Percentiles rank a stretch among this genome's conserved stretches.
Evolutionary conservation across 2,329 filamentous ascomycete genomes (phyloP).

Genomic region (Aspergillus puulaauensis): DNA sequence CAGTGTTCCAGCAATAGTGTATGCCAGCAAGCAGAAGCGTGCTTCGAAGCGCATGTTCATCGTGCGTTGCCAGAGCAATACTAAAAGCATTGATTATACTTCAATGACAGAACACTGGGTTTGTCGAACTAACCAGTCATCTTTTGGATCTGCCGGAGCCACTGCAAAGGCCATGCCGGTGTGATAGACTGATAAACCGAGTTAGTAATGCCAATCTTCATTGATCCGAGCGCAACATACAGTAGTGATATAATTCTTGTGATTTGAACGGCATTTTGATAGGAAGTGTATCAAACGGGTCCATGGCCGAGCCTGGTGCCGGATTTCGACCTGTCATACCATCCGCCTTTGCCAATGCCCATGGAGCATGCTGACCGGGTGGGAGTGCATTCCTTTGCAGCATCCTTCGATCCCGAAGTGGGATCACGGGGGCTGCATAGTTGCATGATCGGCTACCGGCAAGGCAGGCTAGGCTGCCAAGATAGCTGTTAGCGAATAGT

Average conservation of each 20-base stretch:
- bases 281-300: slow-evolving; percentile 1
- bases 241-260: slow-evolving; percentile 4
- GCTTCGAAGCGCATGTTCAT: slow-evolving; percentile 1
- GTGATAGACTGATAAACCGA: neutral
- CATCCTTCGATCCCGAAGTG: neutral
- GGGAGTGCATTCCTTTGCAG: neutral
- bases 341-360: neutral
- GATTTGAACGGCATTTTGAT: slow-evolving; percentile 2
- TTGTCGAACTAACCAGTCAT: neutral
- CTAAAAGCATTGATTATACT: neutral
- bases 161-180: neutral
- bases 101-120: neutral
- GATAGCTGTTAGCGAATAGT: neutral
- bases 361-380: neutral
- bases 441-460: neutral
- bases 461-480: neutral
- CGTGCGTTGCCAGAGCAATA: neutral
- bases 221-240: neutral
- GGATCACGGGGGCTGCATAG: neutral
- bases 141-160: neutral
- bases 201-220: neutral
- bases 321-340: neutral
- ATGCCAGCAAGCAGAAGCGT: slow-evolving; percentile 1
- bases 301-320: neutral
- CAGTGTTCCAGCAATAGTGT: slow-evolving; percentile 4